Percentiles rank a stretch among this genome's conserved stretches.
Conservation (phyloP, 2,329 filamentous ascomycete species). For the Exophiala spinifera region DNA sequence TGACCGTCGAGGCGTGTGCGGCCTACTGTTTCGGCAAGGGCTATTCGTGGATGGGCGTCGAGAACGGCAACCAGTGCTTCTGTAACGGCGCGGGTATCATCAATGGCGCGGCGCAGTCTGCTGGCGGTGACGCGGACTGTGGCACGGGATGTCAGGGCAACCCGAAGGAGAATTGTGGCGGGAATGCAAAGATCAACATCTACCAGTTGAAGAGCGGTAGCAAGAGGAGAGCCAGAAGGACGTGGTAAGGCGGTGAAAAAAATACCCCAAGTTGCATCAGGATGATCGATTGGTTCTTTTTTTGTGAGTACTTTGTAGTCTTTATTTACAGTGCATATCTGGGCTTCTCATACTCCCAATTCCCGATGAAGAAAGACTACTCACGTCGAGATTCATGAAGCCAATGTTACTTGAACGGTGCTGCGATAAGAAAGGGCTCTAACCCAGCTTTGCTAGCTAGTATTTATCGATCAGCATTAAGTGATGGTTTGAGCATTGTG, state of each 20-base stretch:
- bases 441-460: too few species aligned
- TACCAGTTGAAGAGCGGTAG: slow-evolving; percentile 18
- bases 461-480: too few species aligned
- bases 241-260: slow-evolving; percentile 2
- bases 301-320: not conserved
- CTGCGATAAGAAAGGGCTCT: too few species aligned
- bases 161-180: slow-evolving; percentile 28
- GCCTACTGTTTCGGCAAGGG: slow-evolving; percentile 20
- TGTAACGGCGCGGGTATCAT: slow-evolving; percentile 21
- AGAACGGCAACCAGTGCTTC: slow-evolving; percentile 39
- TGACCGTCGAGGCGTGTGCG: slow-evolving; percentile 32
- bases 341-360: not conserved
- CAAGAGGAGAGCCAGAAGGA: slow-evolving; percentile 9
- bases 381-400: too few species aligned
- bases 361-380: not conserved
- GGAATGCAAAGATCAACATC: slow-evolving; percentile 13
- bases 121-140: slow-evolving; percentile 22
- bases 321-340: not conserved
- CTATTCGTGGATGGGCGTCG: slow-evolving; percentile 39
- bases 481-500: too few species aligned
- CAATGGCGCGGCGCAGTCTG: slow-evolving; percentile 19
- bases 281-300: not conserved
- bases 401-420: too few species aligned
- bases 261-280: not conserved
- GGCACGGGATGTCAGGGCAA: slow-evolving; percentile 28